Evolutionary conservation across 768 basidiomycete genomes (phyloP).

Genomic region (Cubamyces sp.): DNA sequence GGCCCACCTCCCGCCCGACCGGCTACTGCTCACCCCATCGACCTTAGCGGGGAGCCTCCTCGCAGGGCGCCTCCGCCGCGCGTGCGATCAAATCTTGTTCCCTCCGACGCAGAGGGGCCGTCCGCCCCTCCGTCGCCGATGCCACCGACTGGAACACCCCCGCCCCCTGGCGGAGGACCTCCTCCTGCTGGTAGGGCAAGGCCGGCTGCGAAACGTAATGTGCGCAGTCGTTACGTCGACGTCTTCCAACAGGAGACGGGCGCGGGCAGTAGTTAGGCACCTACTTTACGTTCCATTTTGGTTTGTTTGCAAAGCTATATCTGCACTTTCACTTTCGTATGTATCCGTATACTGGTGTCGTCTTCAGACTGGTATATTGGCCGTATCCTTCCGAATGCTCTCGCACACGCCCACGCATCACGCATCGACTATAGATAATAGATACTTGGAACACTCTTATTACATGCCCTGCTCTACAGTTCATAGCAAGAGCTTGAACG

Average conservation of each 20-base stretch:
- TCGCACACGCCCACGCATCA: constrained; percentile 11
- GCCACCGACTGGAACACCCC: constrained; percentile 38
- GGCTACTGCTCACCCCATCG: constrained; percentile 58
- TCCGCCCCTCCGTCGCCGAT: constrained; percentile 37
- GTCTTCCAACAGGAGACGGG: constrained; percentile 65
- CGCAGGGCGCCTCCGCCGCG: constrained; percentile 55
- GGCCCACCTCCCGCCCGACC: constrained; percentile 55
- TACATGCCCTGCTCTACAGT: constrained; percentile 16
- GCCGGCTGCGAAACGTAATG: constrained; percentile 71
- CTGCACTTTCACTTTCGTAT: constrained; percentile 5
- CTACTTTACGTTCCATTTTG: neutral
- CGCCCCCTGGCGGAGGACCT: constrained; percentile 41
- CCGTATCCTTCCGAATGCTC: constrained; percentile 11
- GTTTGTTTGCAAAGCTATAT: neutral
- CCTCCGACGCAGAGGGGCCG: constrained; percentile 40
- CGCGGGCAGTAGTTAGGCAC: constrained; percentile 11
- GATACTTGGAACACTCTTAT: constrained; percentile 23
- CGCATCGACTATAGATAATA: constrained; percentile 25
- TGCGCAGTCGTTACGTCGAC: constrained; percentile 87
- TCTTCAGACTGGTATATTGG: constrained; percentile 11
- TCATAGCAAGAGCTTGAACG: constrained; percentile 77
- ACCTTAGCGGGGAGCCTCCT: constrained; percentile 46
- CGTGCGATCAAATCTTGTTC: constrained; percentile 67
- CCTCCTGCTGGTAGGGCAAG: constrained; percentile 59
- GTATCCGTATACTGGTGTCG: constrained; percentile 10